These are phyloP conservation scores for Nepenthes mirabilis DNA, from an alignment of 148 eudicot genomes.

Conservation along the genomic window DNA sequence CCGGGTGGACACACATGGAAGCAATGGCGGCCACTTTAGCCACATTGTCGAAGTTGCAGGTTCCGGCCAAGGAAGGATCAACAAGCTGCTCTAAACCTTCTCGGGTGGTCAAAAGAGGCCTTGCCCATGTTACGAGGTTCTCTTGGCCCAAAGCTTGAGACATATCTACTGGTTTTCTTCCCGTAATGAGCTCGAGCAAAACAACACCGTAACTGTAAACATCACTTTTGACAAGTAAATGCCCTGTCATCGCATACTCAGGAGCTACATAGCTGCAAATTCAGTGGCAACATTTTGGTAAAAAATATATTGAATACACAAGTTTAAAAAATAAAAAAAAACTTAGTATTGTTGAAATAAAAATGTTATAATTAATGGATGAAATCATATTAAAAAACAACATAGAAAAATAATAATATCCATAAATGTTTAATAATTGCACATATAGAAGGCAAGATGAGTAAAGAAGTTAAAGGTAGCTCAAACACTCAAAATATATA, in stretches of 20 bases:
- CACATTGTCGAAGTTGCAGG: slow-evolving; percentile 36
- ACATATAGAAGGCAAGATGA: no score
- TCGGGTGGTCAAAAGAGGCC: slow-evolving; percentile 57
- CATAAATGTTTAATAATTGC: no score
- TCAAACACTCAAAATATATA: no score
- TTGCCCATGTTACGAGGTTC: slow-evolving; percentile 77
- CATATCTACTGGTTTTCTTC: slow-evolving; percentile 93
- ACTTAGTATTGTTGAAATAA: neutral
- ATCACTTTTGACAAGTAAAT: slow-evolving; percentile 93
- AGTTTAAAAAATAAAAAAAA: neutral
- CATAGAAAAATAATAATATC: no score
- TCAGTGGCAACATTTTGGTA: neutral
- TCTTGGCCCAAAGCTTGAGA: slow-evolving; percentile 83
- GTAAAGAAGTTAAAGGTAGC: no score
- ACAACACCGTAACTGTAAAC: slow-evolving; percentile 97
- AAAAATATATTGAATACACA: neutral
- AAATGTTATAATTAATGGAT: no score
- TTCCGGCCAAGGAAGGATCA: slow-evolving; percentile 43
- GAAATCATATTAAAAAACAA: no score
- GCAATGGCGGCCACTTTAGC: slow-evolving; percentile 89
- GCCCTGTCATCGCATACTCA: slow-evolving; percentile 98
- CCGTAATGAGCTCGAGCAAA: slow-evolving; percentile 90
- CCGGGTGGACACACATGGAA: slow-evolving; percentile 93
- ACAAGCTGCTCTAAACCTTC: slow-evolving; percentile 53
- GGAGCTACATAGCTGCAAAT: slow-evolving; percentile 89